Conservation (phyloP, 441 rosid species). For the Bruguiera hainesii region DNA sequence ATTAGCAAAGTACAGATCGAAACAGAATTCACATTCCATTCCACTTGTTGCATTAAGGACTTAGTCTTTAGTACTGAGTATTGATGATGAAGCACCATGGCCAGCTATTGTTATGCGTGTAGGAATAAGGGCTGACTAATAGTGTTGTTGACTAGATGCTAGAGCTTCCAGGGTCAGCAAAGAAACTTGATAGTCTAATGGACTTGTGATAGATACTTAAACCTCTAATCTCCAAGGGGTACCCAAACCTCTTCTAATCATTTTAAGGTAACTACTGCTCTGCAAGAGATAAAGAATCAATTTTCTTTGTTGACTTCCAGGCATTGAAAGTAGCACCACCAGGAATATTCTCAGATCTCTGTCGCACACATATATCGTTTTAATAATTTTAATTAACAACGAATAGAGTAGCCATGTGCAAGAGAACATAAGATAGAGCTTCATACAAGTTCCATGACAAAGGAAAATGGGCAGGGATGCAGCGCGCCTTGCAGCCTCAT, state of each 20-base stretch:
- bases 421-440: not conserved
- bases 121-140: no score
- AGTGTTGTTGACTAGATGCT: no score
- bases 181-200: no score
- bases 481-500: conserved; percentile 57
- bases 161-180: no score
- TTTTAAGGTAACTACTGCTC: not conserved
- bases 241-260: not conserved
- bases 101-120: not conserved
- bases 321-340: not conserved
- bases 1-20: not conserved
- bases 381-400: not conserved
- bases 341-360: not conserved
- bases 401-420: not conserved
- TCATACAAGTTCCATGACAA: conserved; percentile 76
- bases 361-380: not conserved
- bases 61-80: not conserved
- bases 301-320: no score
- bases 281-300: no score
- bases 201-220: not conserved
- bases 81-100: not conserved
- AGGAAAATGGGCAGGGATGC: conserved; percentile 73
- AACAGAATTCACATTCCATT: not conserved
- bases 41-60: not conserved
- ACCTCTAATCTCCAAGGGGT: not conserved